Base-by-base conservation (phyloP, 306 rosid species). In the Medicago arabica region DNA sequence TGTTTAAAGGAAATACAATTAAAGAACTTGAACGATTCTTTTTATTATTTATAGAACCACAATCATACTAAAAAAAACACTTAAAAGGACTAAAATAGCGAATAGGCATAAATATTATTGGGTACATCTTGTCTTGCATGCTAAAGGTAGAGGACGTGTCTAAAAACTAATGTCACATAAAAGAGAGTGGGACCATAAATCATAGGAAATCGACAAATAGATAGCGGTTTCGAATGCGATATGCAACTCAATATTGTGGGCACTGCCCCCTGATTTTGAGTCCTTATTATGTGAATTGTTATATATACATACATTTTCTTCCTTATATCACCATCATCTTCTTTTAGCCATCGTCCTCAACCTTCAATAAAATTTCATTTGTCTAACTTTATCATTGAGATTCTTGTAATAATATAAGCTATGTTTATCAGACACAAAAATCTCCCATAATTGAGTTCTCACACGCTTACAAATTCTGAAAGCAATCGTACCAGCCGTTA, bases 191-290 rank as follows among this genome's bases (percentile, higher is more conserved):
- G 78, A 7, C 78, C 78, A 76, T 34, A 69, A 71, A 71, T 70
- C 64, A 76, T 46, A 58, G 60, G 34, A 76, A 76, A 65, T 11
- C 13, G 82, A 82, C 82, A 77, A 72, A 40, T 64, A 71, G 5
- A 3, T 77, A 64, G 88, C 78, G 90, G 92, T 84, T 84, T 88
- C 65, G 72, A 67, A 74, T 64, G 66, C 7, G 31, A 21, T 36
- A 34, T 65, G 21, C 5, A 18, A 2, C 51, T 69, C 17, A 75
- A 80, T 88, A 82, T 84, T 69, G 85, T 86, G 89, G 89, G 92
- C 89, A 85, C 76, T 40, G 80, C 84, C 83, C 60, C 47, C 63
- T 73, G 78, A 54, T 70, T 70, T 65, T 67, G 9, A 31, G 74
- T 50, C 70, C 46, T 12, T 39, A 6, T 59, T n/a, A 28, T 61